Evolutionary conservation across 163 green algal genomes (phyloP), one percentile per base, ranked within the genome.

Genomic region (Coccomyxa subellipsoidea): DNA sequence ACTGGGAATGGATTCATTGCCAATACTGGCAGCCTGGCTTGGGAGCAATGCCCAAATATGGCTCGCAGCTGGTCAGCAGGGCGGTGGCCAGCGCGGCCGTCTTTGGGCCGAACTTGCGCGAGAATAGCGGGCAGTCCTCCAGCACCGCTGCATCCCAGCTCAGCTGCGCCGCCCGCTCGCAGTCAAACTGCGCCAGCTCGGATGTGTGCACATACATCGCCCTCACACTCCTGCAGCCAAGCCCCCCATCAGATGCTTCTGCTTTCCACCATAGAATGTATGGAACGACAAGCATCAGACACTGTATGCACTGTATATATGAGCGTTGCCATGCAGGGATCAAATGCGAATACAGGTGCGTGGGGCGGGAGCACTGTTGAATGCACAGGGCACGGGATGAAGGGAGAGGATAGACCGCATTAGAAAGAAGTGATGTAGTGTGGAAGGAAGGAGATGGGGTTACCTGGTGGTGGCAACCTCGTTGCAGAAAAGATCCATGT

Each of bases 61-160:
- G 32, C 32, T 77, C 70, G 70, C 70, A 77, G 70, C 70, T 77
- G 0, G 25, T 39, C 8, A 81, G 37, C 39, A 87, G 54, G 5
- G 27, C 10, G 7, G 38, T n/a, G 21, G 86, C 47, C 21, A 23
- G 36, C 0, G 27, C 1, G 0, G 71, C 81, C 4, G 78, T 82
- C 10, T 84, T 76, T 0, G 47, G 25, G 12, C 37, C 69, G 18
- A 85, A 82, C 79, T 89, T 89, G 59, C 86, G 78, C 35, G 81
- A 79, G 23, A 84, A 84, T 10, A 89, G 78, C 0, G 77, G 69
- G 83, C 83, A 89, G 70, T 27, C 70, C 32, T 38, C 70, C 70
- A 47, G 32, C 2, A 38, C 21, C 10, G 32, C 12, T 31, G 70
- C 32, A 40, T 77, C 70, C 70, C 70, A 77, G 32, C 2, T 73